phyloP scores from a whole-genome alignment of 108 stramenopile genomes.

The Heterococcus sp. region DNA sequence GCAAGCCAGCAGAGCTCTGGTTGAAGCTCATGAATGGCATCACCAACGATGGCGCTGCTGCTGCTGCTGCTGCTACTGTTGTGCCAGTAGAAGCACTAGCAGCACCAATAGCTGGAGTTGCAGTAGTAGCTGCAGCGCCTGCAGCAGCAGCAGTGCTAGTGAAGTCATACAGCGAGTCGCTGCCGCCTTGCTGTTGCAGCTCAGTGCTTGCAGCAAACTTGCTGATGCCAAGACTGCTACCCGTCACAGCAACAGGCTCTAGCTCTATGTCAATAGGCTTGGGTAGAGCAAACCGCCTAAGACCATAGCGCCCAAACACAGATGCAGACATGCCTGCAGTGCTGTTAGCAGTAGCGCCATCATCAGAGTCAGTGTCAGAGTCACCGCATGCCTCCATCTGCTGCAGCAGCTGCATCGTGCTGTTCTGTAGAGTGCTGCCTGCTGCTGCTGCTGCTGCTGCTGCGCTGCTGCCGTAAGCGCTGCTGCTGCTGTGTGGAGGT shows the following conservation, averaged over 20 bases:
- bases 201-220: neutral
- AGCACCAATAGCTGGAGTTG: neutral
- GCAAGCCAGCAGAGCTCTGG: neutral
- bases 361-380: neutral
- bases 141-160: neutral
- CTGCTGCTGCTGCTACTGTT: too few species aligned
- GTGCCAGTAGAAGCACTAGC: too few species aligned
- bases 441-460: too few species aligned
- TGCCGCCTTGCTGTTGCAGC: neutral
- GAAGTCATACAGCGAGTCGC: neutral
- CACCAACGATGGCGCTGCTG: neutral
- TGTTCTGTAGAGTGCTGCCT: too few species aligned
- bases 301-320: neutral
- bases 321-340: neutral
- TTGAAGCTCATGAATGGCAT: neutral
- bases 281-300: neutral
- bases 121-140: neutral
- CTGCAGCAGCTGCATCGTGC: too few species aligned
- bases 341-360: neutral
- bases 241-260: neutral
- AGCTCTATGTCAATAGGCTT: neutral
- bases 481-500: neutral
- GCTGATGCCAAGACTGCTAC: neutral
- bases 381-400: neutral
- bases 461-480: neutral